Base-by-base conservation (phyloP, 2,329 filamentous ascomycete species). In the Westerdykella aurantiaca region DNA sequence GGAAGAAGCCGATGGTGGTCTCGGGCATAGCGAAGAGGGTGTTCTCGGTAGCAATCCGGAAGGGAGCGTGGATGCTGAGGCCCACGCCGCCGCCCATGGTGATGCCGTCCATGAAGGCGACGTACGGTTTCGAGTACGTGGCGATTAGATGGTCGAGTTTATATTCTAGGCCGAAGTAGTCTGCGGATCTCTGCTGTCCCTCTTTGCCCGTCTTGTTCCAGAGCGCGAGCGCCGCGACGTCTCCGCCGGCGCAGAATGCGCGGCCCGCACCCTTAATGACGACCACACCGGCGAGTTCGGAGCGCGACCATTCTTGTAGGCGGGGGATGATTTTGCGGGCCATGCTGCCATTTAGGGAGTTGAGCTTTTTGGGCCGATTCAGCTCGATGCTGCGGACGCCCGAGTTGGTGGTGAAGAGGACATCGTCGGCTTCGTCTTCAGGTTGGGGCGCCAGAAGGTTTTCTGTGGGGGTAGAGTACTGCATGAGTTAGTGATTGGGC, bases 71-170 rank as follows among this genome's bases (percentile, higher is more conserved):
- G 41, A 95, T 80, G 67, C 87, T 94, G 44, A 98, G 79, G 6
- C 93, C 93, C 42, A 97, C 93, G 53, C 93, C 93, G 44, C 93
- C 93, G 44, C 93, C 93, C 93, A 98, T 98, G 41, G 94, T 98
- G 67, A 95, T 86, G 47, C 93, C 93, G 63, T 98, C 93, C 84
- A 98, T 94, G 63, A 97, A 86, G 25, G 93, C 86, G 41, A 98
- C 81, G 63, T 93, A 95, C 0, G 93, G 93, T 73, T 96, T 98
- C 49, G 75, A 66, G 72, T 95, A 96, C 31, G 90, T 96, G 17
- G 93, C 87, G 64, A 98, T 95, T 56, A 91, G 76, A 70, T 98
- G 93, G 67, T 98, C 87, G 50, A 98, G 82, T 72, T 88, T 85
- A 77, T 97, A 98, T 82, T 98, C 94, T 45, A 93, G 82, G 11